phyloP scores from a whole-genome alignment of 768 basidiomycete species.

The Glaciozyma antarctica region DNA sequence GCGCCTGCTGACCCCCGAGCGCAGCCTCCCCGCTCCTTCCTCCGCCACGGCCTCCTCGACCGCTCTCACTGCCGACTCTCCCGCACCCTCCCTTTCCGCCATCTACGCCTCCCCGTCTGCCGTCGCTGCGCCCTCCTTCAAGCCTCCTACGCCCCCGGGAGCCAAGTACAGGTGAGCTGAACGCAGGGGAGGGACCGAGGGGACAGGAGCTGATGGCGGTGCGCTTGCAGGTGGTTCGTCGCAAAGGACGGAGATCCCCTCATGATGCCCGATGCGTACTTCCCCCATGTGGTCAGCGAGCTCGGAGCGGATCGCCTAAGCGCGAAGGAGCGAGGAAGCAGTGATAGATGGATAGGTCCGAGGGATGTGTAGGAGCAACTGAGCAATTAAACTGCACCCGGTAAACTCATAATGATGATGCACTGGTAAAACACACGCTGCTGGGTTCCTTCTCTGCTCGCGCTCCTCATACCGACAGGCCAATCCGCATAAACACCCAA shows the following conservation, averaged over 20 bases:
- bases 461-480: not conserved
- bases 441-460: not conserved
- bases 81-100: slow-evolving; percentile 25
- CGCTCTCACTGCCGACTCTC: slow-evolving; percentile 29
- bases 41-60: slow-evolving; percentile 12
- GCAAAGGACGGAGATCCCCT: not conserved
- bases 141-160: slow-evolving; percentile 26
- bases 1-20: not conserved
- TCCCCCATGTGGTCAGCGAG: not conserved
- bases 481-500: slow-evolving; percentile 5
- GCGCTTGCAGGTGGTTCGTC: not conserved
- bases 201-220: no score
- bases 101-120: slow-evolving; percentile 16
- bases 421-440: not conserved
- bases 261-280: not conserved
- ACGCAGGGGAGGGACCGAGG: not conserved
- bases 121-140: slow-evolving; percentile 8
- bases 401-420: not conserved
- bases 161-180: slow-evolving; percentile 13
- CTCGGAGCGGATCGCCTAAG: not conserved
- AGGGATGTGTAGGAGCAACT: no score
- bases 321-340: no score
- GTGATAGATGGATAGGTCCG: no score
- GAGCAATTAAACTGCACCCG: not conserved
- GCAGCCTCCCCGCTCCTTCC: slow-evolving; percentile 21